Base-by-base conservation (phyloP, 805 yeast species). In the Saturnispora sanitii region DNA sequence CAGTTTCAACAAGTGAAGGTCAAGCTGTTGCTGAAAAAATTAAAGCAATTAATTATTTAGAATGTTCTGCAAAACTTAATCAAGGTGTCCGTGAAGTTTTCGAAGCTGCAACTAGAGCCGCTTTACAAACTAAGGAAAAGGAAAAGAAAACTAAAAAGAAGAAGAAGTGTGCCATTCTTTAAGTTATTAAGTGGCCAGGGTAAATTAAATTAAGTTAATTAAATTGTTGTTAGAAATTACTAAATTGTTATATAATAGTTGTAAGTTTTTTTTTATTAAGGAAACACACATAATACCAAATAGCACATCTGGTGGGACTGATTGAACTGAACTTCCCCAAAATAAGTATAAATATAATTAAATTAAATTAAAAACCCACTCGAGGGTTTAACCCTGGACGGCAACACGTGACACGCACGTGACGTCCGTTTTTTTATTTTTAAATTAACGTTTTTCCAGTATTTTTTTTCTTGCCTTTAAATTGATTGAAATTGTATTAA, bases 1-100 rank as follows among this genome's bases (percentile, higher is more conserved):
- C 95, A 34, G 94, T 86, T 40, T 61, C 90, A 15, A 58, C 82
- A 33, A 73, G 82, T 45, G 94, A 86, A 64, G 95, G 94, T 54
- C 82, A 81, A 64, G 72, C 77, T 42, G 92, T 84, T 49, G 94
- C 95, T 47, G 82, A 82, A 53, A 82, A 82, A 68, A 86, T 86
- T 55, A 94, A 92, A 54, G 95, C 95, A 45, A 66, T 78, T 49
- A 76, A 79, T 60, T 86, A 86, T 63, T 72, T 83, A 56, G 96
- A 86, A 69, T 86, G 96, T 71, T 85, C 95, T 39, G 95, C 95
- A 28, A 82, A 81, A 67, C 78, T 85, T 51, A 87, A 87, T 57
- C 81, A 79, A 62, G 94, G 94, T 66, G 96, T 86, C 45, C 79
- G 85, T 62, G 94, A 85, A 62, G 95, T 87, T 44, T 86, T 86